Conservation (phyloP, 2,329 filamentous ascomycete species). For the Nemania abortiva region DNA sequence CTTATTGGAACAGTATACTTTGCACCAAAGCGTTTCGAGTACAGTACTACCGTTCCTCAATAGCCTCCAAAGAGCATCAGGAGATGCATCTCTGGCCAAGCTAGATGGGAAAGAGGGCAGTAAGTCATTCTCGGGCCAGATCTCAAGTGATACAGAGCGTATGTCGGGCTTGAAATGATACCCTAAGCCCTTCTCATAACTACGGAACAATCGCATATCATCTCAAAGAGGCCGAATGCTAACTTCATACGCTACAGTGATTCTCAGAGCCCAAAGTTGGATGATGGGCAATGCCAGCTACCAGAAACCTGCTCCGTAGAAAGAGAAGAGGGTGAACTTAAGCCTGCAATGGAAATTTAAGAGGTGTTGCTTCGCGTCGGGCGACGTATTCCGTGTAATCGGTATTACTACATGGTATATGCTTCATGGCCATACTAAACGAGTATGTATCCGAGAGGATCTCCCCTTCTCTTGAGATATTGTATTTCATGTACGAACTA, state of each 20-base stretch:
- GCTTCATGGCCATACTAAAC: not conserved
- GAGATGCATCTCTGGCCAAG: slow-evolving; percentile 14
- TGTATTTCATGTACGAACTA: too few relatives aligned
- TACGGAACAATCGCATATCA: not conserved
- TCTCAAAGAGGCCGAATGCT: not conserved
- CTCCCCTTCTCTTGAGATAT: not conserved
- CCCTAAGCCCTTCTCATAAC: not conserved
- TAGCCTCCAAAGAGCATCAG: slow-evolving; percentile 33
- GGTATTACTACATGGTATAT: not conserved
- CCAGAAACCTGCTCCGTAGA: not conserved
- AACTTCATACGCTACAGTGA: slow-evolving; percentile 18
- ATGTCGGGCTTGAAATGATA: not conserved
- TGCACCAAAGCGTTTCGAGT: slow-evolving; percentile 1
- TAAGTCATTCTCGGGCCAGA: slow-evolving; percentile 11
- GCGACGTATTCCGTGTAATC: not conserved
- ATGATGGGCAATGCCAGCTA: slow-evolving; percentile 26
- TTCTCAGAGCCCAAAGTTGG: slow-evolving; percentile 33
- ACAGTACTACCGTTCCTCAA: slow-evolving; percentile 28
- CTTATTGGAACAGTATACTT: slow-evolving; percentile 20
- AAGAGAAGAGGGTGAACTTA: not conserved
- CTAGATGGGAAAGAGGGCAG: slow-evolving; percentile 30
- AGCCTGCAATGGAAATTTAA: not conserved
- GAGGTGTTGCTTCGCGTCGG: not conserved
- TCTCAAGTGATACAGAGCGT: not conserved
- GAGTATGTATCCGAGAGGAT: not conserved